A percentile compares a stretch with the other conserved stretches of the same genome.
Conservation (phyloP, 352 stramenopile species). For the Globisporangium megalacanthum region DNA sequence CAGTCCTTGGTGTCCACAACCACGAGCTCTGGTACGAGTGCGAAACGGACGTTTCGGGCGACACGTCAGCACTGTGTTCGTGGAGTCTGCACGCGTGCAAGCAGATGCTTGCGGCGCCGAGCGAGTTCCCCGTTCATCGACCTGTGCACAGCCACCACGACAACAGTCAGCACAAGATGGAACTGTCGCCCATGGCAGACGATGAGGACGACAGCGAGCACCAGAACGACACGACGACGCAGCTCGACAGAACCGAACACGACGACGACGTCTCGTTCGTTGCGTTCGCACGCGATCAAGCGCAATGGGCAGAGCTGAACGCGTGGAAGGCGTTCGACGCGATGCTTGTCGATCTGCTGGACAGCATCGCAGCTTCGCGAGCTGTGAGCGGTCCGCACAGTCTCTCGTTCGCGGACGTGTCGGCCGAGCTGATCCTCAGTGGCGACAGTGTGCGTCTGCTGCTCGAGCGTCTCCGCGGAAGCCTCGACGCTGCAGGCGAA, state of each 20-base stretch:
- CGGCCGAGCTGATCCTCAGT: constrained; percentile 15
- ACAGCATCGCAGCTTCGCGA: constrained; percentile 20
- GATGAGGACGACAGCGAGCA: not conserved
- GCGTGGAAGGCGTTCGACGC: constrained; percentile 12
- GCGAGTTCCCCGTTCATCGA: constrained; percentile 43
- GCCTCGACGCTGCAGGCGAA: not conserved
- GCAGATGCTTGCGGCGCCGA: constrained; percentile 35
- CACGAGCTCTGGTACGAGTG: constrained; percentile 72
- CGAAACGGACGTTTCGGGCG: constrained; percentile 1
- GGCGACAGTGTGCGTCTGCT: constrained; percentile 9
- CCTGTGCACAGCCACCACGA: not conserved
- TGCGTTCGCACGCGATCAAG: not conserved
- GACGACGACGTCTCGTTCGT: not conserved
- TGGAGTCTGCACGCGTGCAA: constrained; percentile 50
- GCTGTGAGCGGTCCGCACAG: constrained; percentile 9
- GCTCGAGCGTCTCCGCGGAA: not conserved
- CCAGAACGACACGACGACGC: not conserved
- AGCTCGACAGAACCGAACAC: not conserved
- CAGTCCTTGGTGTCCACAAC: constrained; percentile 50
- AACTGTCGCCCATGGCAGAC: not conserved
- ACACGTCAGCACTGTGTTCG: constrained; percentile 12
- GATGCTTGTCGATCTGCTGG: constrained; percentile 21
- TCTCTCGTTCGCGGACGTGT: constrained; percentile 31
- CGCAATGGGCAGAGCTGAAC: not conserved
- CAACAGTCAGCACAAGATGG: constrained; percentile 2